Percentiles rank a stretch among this genome's conserved stretches.
Conservation (phyloP, 2,329 filamentous ascomycete genomes). For the Dryadomyces quercivorus region DNA sequence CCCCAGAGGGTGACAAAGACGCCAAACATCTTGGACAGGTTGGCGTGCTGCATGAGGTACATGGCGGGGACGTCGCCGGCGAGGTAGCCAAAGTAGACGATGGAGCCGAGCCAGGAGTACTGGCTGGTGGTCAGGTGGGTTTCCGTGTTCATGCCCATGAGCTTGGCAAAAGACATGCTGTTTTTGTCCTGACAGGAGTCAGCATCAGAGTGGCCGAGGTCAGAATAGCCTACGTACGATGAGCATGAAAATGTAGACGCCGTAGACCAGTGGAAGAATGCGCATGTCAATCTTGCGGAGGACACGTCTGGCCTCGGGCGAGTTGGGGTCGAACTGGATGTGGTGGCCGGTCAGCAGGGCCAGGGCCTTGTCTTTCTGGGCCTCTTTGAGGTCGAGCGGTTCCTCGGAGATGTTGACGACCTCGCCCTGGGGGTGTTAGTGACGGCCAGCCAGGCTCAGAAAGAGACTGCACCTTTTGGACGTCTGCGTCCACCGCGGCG, state of each 20-base stretch:
- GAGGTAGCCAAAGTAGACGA: not conserved
- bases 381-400: not conserved
- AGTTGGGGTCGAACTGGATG: not conserved
- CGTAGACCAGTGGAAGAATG: not conserved
- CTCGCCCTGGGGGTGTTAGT: not conserved
- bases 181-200: not conserved
- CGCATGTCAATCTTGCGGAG: not conserved
- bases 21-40: not conserved
- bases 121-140: not conserved
- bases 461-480: no score
- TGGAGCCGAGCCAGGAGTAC: not conserved
- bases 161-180: not conserved
- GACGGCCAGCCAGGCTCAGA: no score
- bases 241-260: not conserved
- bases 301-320: not conserved
- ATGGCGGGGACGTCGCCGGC: not conserved
- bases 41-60: not conserved
- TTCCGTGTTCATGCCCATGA: not conserved
- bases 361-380: not conserved
- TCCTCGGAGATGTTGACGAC: not conserved
- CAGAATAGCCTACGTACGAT: not conserved
- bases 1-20: not conserved
- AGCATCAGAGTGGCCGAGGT: not conserved
- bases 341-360: not conserved
- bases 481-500: no score